Base-by-base conservation (phyloP, 148 eudicot genomes). In the Vaccinium vitisidaea region DNA sequence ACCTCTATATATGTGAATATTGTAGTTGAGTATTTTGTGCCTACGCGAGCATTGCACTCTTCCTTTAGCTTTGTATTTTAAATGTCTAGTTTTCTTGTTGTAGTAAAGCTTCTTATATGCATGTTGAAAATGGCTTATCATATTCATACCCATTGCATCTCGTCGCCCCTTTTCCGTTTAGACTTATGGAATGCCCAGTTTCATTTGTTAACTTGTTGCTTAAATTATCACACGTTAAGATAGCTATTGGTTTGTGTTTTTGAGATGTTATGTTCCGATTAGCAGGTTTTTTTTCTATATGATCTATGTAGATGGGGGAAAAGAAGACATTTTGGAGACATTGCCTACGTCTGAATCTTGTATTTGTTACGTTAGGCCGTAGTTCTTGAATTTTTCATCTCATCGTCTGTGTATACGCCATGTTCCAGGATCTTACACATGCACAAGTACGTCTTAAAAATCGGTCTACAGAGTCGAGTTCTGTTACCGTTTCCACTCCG, bases 1-100 rank as follows among this genome's bases (percentile, higher is more conserved):
- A 54, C 55, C 56, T 80, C 80, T 23, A 74, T 25, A 80, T 76
- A 82, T 89, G 91, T 89, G 80, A 81, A 89, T 87, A 87, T 77
- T 59, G 81, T 89, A 85, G 89, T 69, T 54, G 63, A 54, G 16
- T 59, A 74, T 36, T 19, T 80, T 32, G 18, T 85, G 59, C 67
- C 59, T 80, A 30, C 63, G 65, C 81, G 23, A 77, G 75, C 61
- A 63, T 46, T 82, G 84, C 46, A 80, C 80, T 52, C 27, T 25
- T 49, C 81, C 77, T 80, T 75, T 80, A 75, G 48, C 27, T 77
- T 7, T 80, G 70, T 67, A 53, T 67, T 15, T 69, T 14, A 49
- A 11, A 39, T 19, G 15, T 16, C 23, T 55, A 36, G 70, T 23
- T 53, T 79, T 21, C 56, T 25, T 36, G 32, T 46, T 50, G 58